Conservation (phyloP, 805 yeast genomes). For the Cyberlindnera xylosilytica region DNA sequence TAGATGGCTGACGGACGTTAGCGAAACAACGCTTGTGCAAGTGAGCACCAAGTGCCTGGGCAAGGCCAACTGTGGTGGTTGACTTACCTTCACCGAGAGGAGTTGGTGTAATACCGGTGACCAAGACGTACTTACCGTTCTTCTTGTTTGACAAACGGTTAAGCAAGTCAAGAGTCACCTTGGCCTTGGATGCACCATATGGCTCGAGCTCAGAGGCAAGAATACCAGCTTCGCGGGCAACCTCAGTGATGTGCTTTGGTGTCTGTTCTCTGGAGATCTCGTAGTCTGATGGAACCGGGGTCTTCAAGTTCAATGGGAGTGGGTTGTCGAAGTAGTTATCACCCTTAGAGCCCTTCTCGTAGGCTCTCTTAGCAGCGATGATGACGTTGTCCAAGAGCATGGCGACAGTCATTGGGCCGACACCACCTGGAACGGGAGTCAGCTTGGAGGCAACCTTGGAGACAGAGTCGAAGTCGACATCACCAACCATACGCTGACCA, state of each 20-base stretch:
- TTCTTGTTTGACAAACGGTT: slow-evolving; percentile 56
- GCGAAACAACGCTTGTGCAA: slow-evolving; percentile 67
- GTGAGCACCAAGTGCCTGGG: slow-evolving; percentile 81
- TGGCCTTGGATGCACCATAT: slow-evolving; percentile 74
- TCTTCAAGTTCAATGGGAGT: slow-evolving; percentile 50
- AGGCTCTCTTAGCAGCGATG: slow-evolving; percentile 56
- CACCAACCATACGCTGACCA: slow-evolving; percentile 75
- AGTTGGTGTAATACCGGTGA: slow-evolving; percentile 83
- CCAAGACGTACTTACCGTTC: slow-evolving; percentile 71
- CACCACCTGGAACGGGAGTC: slow-evolving; percentile 91
- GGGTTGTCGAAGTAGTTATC: slow-evolving; percentile 34
- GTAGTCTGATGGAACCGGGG: slow-evolving; percentile 78
- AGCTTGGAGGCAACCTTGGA: slow-evolving; percentile 53
- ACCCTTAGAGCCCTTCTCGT: slow-evolving; percentile 27
- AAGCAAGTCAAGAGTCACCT: slow-evolving; percentile 61
- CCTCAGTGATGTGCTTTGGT: slow-evolving; percentile 66
- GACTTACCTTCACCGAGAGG: slow-evolving; percentile 87
- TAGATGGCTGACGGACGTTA: slow-evolving; percentile 82
- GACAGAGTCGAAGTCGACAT: slow-evolving; percentile 63
- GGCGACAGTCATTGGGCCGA: slow-evolving; percentile 91
- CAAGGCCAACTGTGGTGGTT: slow-evolving; percentile 79
- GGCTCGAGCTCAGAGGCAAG: slow-evolving; percentile 69
- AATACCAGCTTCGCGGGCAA: slow-evolving; percentile 69
- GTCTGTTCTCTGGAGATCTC: slow-evolving; percentile 74
- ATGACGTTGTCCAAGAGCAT: slow-evolving; percentile 72